Conservation (phyloP, 2,329 filamentous ascomycete species). For the Claviceps purpurea region DNA sequence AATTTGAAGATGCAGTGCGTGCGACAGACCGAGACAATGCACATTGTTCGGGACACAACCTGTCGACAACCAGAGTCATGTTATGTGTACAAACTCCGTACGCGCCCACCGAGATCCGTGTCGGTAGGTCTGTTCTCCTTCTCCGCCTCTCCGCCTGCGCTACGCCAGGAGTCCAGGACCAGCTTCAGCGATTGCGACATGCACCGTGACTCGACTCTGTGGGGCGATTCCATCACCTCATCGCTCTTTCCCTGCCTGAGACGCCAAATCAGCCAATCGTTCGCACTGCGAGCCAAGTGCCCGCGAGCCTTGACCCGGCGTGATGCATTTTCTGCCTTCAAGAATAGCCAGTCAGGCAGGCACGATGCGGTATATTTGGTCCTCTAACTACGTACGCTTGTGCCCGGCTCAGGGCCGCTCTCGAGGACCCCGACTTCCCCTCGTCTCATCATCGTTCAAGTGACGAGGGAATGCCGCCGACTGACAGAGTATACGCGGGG, state of each 20-base stretch:
- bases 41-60: neutral
- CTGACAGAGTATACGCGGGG: neutral
- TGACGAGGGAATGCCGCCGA: neutral
- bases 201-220: neutral
- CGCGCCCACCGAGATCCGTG: too few relatives aligned
- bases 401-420: neutral
- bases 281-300: neutral
- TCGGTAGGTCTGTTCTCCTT: neutral
- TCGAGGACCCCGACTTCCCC: neutral
- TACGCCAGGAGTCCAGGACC: neutral
- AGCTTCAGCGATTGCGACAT: constrained; percentile 8
- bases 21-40: neutral
- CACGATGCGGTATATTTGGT: neutral
- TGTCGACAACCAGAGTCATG: neutral
- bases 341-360: neutral
- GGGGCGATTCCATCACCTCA: constrained; percentile 6
- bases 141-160: neutral
- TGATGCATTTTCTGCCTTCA: neutral
- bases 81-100: too few relatives aligned
- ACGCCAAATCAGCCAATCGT: neutral
- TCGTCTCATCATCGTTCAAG: neutral
- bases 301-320: neutral
- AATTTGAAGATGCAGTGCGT: neutral
- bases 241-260: constrained; percentile 1
- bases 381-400: neutral